phyloP scores from a whole-genome alignment of 352 stramenopile genomes.

The Aphanomyces euteiches region DNA sequence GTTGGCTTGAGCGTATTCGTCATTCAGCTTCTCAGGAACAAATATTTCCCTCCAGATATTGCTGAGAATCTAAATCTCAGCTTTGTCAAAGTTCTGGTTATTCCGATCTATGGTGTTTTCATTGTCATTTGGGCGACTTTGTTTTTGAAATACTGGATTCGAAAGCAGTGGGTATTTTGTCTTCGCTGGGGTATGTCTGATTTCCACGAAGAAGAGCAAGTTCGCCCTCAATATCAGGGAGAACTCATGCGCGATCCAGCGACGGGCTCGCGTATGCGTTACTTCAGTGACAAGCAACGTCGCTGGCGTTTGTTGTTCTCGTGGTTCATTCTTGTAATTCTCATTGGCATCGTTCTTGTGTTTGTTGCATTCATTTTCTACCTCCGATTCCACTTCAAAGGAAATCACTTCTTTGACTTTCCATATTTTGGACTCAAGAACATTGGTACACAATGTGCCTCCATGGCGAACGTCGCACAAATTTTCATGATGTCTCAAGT shows the following conservation, averaged over 20 bases:
- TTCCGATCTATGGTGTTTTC: slow-evolving; percentile 78
- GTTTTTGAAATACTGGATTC: slow-evolving; percentile 89
- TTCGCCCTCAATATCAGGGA: slow-evolving; percentile 75
- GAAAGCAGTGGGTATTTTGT: slow-evolving; percentile 70
- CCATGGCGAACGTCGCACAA: slow-evolving; percentile 71
- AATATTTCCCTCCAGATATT: slow-evolving; percentile 41
- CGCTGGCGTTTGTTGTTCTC: slow-evolving; percentile 69
- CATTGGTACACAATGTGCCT: slow-evolving; percentile 69
- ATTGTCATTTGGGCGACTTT: slow-evolving; percentile 88
- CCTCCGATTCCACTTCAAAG: slow-evolving; percentile 68
- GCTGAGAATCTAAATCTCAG: slow-evolving; percentile 15
- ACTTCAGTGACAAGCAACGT: slow-evolving; percentile 65
- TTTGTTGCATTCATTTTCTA: slow-evolving; percentile 76
- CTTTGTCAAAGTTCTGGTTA: slow-evolving; percentile 67
- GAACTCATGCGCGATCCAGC: slow-evolving; percentile 73
- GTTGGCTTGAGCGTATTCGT: slow-evolving; percentile 88
- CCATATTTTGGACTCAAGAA: slow-evolving; percentile 49
- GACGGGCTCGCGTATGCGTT: slow-evolving; percentile 66
- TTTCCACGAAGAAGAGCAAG: slow-evolving; percentile 62
- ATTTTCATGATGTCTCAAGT: slow-evolving; percentile 90
- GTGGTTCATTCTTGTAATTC: slow-evolving; percentile 74
- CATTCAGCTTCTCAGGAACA: slow-evolving; percentile 37
- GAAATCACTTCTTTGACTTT: slow-evolving; percentile 51
- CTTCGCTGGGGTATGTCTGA: slow-evolving; percentile 83
- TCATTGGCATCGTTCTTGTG: slow-evolving; percentile 73